Evolutionary conservation across 257 asterid genomes (phyloP), one percentile per base, ranked within the genome.

Genomic region (Gynochthodes officinalis): DNA sequence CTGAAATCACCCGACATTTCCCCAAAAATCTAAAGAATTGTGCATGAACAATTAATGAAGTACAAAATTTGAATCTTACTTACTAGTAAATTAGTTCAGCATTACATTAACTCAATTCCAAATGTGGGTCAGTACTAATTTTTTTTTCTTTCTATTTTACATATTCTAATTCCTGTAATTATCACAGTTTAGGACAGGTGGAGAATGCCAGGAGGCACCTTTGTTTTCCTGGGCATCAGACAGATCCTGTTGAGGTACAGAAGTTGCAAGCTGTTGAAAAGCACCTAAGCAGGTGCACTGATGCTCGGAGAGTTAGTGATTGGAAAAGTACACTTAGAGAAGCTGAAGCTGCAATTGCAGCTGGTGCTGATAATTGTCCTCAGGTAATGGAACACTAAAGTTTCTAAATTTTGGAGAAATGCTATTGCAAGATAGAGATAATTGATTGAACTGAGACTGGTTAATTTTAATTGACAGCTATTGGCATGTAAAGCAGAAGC

Each of bases 401-500:
- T 6, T 70, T 65, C 65, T 25, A 35, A 61, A 25, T 15, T 37
- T 65, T 43, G 19, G 7, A 28, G 53, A 54, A 25, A 46, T 67
- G 61, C 18, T 48, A 15, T 12, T 62, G 43, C 27, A 59, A 43
- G 46, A 21, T 30, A 61, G 40, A 55, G 23, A 7, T 33, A 19
- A 63, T 74, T 55, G 69, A 53, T 73, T 37, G 42, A 12, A 53
- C 74, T 76, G 67, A 84, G 33, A 68, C 76, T 57, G 78, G 57
- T 83, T 73, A 75, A 64, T 65, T 79, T 80, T 83, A 63, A 77
- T 83, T 76, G 86, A 71, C 97, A 94, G 99, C 85, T 94, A 50
- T 80, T 75, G 73, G 91, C 97, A 44, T 89, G 96, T 80, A 86
- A 88, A 80, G 96, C 97, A 30, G 99, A 94, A 82, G 95, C 97